phyloP scores from a whole-genome alignment of 1,284 basidiomycete genomes.

The Phylloboletellus chloephorus region DNA sequence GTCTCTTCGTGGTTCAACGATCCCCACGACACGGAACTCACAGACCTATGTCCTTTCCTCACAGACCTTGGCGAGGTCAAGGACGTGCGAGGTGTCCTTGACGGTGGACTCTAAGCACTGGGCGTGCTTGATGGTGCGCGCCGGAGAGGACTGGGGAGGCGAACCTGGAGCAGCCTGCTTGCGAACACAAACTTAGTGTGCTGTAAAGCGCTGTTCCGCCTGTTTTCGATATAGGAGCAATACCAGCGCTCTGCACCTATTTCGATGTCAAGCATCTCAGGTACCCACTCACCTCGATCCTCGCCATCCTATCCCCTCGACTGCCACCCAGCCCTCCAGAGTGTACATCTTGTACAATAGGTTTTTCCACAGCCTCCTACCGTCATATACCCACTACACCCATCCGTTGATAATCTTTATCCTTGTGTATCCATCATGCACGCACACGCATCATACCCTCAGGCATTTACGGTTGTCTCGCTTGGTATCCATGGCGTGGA shows the following conservation, averaged over 20 bases:
- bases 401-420: conserved; percentile 32
- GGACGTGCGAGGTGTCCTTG: conserved; percentile 91
- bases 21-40: conserved; percentile 95
- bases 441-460: conserved; percentile 26
- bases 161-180: conserved; percentile 16
- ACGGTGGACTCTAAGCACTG: conserved; percentile 60
- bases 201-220: conserved; percentile 27
- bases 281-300: conserved; percentile 2
- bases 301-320: conserved; percentile 7
- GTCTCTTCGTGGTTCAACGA: conserved; percentile 99
- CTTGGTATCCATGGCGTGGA: conserved; percentile 17
- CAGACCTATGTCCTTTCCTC: conserved; percentile 92
- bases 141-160: conserved; percentile 16
- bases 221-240: conserved; percentile 33
- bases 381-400: conserved; percentile 26
- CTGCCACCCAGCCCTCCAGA: conserved; percentile 9
- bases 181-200: conserved; percentile 24
- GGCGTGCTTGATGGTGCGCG: conserved; percentile 18
- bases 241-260: conserved; percentile 22
- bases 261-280: conserved; percentile 16
- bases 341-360: conserved; percentile 25
- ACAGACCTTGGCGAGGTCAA: conserved; percentile 80
- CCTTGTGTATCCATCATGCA: conserved; percentile 35
- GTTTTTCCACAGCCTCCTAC: conserved; percentile 10
- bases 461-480: conserved; percentile 15